Percentiles rank a stretch among this genome's conserved stretches.
Conservation (phyloP, 345 rosid genomes). For the Populus pruinosa region DNA sequence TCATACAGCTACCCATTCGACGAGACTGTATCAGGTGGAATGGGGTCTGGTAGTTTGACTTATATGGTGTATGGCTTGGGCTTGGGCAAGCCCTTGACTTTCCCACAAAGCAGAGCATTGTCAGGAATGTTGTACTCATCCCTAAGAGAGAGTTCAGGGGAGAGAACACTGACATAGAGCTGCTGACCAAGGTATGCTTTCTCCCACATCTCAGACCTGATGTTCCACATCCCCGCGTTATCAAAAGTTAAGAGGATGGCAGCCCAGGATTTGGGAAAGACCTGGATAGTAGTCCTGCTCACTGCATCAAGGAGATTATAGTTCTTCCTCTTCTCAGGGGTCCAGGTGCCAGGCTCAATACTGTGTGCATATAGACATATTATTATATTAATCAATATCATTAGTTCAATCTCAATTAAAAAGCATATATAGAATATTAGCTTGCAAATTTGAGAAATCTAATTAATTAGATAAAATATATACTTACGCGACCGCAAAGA, state of each 20-base stretch:
- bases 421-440: background rate
- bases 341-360: constrained; percentile 73
- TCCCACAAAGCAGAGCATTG: constrained; percentile 53
- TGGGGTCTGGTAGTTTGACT: no score
- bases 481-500: constrained; percentile 78
- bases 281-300: constrained; percentile 85
- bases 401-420: background rate
- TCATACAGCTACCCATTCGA: no score
- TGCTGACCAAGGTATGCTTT: constrained; percentile 73
- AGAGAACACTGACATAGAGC: constrained; percentile 55
- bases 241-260: constrained; percentile 80
- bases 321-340: constrained; percentile 64
- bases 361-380: constrained; percentile 22
- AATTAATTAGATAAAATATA: background rate
- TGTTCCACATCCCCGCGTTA: constrained; percentile 95
- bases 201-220: constrained; percentile 69
- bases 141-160: constrained; percentile 66
- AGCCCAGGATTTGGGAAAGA: constrained; percentile 82
- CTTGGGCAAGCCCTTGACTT: constrained; percentile 49
- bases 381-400: background rate
- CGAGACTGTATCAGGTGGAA: no score
- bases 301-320: constrained; percentile 82
- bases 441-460: no score
- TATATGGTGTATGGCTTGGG: constrained; percentile 56
- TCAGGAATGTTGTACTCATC: constrained; percentile 85